Percentiles rank a stretch among this genome's conserved stretches.
These are phyloP conservation scores for Articulospora tetracladia DNA, from an alignment of 495 filamentous ascomycete species.

Conservation along the genomic window DNA sequence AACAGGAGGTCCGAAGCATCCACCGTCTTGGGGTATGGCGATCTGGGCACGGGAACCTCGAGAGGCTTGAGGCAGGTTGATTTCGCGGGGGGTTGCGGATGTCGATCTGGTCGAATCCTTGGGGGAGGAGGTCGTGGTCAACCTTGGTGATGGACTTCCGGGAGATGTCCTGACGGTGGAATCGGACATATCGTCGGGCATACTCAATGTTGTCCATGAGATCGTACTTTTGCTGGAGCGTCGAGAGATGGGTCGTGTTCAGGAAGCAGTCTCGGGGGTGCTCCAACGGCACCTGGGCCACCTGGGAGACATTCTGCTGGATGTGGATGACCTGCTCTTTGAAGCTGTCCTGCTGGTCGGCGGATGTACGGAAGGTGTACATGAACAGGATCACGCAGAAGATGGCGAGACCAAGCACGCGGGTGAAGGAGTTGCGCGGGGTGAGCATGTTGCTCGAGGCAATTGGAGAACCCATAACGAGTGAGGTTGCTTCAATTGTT, in stretches of 20 bases:
- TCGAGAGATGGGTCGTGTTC: constrained; percentile 36
- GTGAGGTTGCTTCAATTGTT: constrained; percentile 8
- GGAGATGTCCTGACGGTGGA: constrained; percentile 34
- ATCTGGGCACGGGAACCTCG: constrained; percentile 40
- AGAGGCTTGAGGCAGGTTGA: constrained; percentile 43
- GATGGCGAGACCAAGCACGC: constrained; percentile 11
- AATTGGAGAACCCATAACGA: constrained; percentile 24
- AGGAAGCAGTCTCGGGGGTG: constrained; percentile 33
- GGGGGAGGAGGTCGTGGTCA: constrained; percentile 38
- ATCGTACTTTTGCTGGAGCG: constrained; percentile 39
- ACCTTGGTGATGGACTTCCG: constrained; percentile 45
- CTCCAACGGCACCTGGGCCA: not conserved
- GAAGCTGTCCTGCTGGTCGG: not conserved
- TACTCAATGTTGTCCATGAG: constrained; percentile 47
- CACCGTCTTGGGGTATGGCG: constrained; percentile 41
- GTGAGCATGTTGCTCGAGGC: constrained; percentile 8
- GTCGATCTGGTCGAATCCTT: constrained; percentile 38
- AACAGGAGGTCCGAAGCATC: constrained; percentile 24
- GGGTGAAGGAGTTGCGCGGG: constrained; percentile 14
- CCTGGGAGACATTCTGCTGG: not conserved
- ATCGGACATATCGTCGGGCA: constrained; percentile 44
- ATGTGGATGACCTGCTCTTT: constrained; percentile 2
- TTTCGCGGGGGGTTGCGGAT: constrained; percentile 36
- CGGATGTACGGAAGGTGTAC: constrained; percentile 12
- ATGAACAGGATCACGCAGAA: constrained; percentile 18